These are phyloP conservation scores for Beauveria sp. DNA, from an alignment of 2,329 filamentous ascomycete genomes.

Conservation along the genomic window DNA sequence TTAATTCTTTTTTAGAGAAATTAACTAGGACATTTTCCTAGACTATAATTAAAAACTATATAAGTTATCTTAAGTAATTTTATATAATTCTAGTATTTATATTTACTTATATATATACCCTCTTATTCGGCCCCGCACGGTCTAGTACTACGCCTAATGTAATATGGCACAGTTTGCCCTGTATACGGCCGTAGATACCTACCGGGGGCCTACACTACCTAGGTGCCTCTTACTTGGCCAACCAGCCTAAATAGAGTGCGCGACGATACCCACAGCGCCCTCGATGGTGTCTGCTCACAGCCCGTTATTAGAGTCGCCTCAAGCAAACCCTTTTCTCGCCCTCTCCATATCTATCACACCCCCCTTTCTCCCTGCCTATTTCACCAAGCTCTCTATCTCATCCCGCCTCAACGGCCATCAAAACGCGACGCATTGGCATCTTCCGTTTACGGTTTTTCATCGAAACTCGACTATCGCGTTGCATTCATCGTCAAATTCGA, in stretches of 20 bases:
- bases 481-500: not conserved
- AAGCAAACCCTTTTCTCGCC: slow-evolving; percentile 11
- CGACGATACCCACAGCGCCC: slow-evolving; percentile 9
- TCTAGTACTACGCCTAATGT: too few relatives aligned
- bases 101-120: too few relatives aligned
- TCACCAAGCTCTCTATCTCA: not conserved
- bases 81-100: too few relatives aligned
- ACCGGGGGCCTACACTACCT: too few relatives aligned
- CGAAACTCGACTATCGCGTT: slow-evolving; percentile 1
- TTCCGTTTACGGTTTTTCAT: not conserved
- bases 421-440: not conserved
- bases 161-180: too few relatives aligned
- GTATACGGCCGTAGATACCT: too few relatives aligned
- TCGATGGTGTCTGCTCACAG: slow-evolving; percentile 9
- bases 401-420: slow-evolving; percentile 1
- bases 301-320: not conserved
- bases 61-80: too few relatives aligned
- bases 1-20: too few relatives aligned
- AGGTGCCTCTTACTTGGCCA: too few relatives aligned
- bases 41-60: too few relatives aligned
- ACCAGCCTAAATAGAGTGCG: not conserved
- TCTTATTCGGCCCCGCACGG: too few relatives aligned
- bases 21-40: too few relatives aligned
- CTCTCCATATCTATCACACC: slow-evolving; percentile 3
- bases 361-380: not conserved